phyloP scores from a whole-genome alignment of 1,139 yeast species.

The Suhomyces guaymorum region DNA sequence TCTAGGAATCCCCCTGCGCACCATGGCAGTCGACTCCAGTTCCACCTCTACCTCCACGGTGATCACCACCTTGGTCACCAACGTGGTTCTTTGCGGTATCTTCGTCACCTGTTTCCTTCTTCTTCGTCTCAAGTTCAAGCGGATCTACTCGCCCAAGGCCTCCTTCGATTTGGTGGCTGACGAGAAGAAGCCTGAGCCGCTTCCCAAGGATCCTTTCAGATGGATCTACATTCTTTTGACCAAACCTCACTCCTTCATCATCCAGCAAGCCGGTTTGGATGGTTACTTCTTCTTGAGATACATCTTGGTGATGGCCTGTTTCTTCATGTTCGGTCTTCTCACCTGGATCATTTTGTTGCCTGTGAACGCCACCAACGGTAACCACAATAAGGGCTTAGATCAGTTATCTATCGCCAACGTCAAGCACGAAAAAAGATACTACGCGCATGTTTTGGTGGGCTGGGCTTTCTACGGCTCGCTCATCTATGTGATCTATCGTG shows the following conservation, averaged over 20 bases:
- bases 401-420: conserved; percentile 76
- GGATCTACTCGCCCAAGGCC: conserved; percentile 72
- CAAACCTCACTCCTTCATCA: conserved; percentile 63
- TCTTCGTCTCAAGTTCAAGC: conserved; percentile 53
- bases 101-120: conserved; percentile 56
- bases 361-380: conserved; percentile 63
- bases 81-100: conserved; percentile 52
- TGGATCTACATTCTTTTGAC: conserved; percentile 60
- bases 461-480: conserved; percentile 77
- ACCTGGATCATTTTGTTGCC: conserved; percentile 64
- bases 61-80: conserved; percentile 57
- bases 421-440: conserved; percentile 58
- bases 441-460: conserved; percentile 81
- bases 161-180: conserved; percentile 58
- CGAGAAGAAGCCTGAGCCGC: conserved; percentile 60
- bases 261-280: conserved; percentile 75
- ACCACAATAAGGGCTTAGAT: conserved; percentile 64
- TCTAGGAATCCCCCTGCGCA: not conserved
- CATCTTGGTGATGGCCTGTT: conserved; percentile 45
- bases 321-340: conserved; percentile 41
- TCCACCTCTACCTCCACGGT: conserved; percentile 65
- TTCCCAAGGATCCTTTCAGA: conserved; percentile 61
- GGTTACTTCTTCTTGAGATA: conserved; percentile 71
- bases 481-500: conserved; percentile 74
- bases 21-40: conserved; percentile 24